Base-by-base conservation (phyloP, 495 filamentous ascomycete species). In the Cladorrhinum samala region DNA sequence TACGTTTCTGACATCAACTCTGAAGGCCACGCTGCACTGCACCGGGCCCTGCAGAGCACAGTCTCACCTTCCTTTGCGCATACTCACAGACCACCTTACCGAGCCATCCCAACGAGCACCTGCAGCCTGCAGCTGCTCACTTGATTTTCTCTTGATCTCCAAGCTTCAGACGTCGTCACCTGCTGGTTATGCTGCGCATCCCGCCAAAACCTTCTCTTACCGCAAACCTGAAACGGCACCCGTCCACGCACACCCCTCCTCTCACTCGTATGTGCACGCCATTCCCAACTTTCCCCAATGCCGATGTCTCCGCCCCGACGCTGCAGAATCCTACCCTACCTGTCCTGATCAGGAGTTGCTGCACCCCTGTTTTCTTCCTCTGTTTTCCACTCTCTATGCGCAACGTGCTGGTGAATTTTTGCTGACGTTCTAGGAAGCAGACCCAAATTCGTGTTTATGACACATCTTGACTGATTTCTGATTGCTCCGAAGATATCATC, bases 101-200 rank as follows among this genome's bases (percentile, higher is more conserved):
- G n/a, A n/a, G n/a, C n/a, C n/a, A n/a, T n/a, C n/a, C n/a, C n/a
- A n/a, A n/a, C n/a, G n/a, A n/a, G n/a, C 11, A 33, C 6, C 27
- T 33, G 27, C 27, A 33, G 47, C 23, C 55, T 60, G 55, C 59
- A 61, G 50, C 39, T 64, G 61, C 14, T 18, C 45, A 23, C 65
- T 51, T 71, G 68, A 71, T 72, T 64, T 63, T 62, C 66, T 68
- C 66, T 63, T 68, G 70, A 68, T 73, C 69, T 54, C 53, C 68
- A 25, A 44, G 49, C 59, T 62, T 64, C 56, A 64, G 67, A 67
- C 64, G 57, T 54, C 55, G 46, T 46, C 52, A 48, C 45, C 52
- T 47, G 46, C 21, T 50, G 50, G 23, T 24, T 33, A 27, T 18
- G 44, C 50, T 56, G 39, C 40, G 55, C 53, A 20, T 48, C 21